A percentile compares a stretch with the other conserved stretches of the same genome.
Conservation (phyloP, 495 filamentous ascomycete species). For the Trypethelium eluteriae region DNA sequence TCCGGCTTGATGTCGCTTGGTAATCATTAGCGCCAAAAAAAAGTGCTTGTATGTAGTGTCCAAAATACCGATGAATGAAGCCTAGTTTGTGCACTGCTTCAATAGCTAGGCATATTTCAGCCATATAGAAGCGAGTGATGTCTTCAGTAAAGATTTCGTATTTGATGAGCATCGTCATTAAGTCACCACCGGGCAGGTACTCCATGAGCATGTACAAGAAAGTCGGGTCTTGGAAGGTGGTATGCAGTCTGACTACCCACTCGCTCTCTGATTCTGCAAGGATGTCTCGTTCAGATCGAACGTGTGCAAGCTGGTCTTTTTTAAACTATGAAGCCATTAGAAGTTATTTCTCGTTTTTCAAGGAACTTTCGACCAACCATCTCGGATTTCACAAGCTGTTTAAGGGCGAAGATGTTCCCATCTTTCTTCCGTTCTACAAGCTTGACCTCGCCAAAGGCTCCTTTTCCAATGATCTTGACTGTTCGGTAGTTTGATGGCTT, state of each 20-base stretch:
- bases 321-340: slow-evolving; percentile 53
- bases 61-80: slow-evolving; percentile 88
- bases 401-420: slow-evolving; percentile 95
- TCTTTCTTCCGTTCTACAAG: slow-evolving; percentile 94
- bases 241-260: slow-evolving; percentile 97
- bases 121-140: slow-evolving; percentile 98
- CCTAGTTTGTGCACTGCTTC: slow-evolving; percentile 96
- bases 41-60: neutral
- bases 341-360: neutral
- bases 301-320: slow-evolving; percentile 98
- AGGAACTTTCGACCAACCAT: slow-evolving; percentile 47
- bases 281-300: slow-evolving; percentile 95
- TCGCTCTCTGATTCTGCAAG: slow-evolving; percentile 96
- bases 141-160: slow-evolving; percentile 99
- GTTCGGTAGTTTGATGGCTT: slow-evolving; percentile 87
- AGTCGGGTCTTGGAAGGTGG: slow-evolving; percentile 90
- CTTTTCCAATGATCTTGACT: slow-evolving; percentile 96
- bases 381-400: slow-evolving; percentile 94
- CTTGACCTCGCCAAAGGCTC: slow-evolving; percentile 96
- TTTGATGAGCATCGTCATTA: slow-evolving; percentile 99
- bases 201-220: slow-evolving; percentile 99
- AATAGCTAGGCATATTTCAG: slow-evolving; percentile 93
- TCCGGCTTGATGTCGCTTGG: slow-evolving; percentile 95
- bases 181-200: slow-evolving; percentile 92
- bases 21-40: slow-evolving; percentile 15